A percentile compares a stretch with the other conserved stretches of the same genome.
These are phyloP conservation scores for Silene conica DNA, from an alignment of 148 eudicot genomes.

Conservation along the genomic window DNA sequence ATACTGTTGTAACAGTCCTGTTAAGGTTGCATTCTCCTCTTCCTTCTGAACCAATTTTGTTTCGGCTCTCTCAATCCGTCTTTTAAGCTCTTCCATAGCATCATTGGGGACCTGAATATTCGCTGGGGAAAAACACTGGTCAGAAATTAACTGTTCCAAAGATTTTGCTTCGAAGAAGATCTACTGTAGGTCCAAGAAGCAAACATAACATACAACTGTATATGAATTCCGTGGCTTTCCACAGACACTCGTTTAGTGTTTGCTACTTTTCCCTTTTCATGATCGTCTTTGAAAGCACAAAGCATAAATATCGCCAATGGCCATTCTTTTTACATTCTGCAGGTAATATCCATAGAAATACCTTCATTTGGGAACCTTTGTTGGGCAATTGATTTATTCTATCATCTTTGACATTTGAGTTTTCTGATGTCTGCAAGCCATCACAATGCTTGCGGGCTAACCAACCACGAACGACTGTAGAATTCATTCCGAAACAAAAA, in stretches of 20 bases:
- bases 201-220: not conserved
- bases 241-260: not conserved
- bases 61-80: slow-evolving; percentile 58
- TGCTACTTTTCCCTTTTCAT: not conserved
- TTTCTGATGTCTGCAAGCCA: slow-evolving; percentile 33
- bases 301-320: not conserved
- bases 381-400: slow-evolving; percentile 26
- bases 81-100: slow-evolving; percentile 61
- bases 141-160: slow-evolving; percentile 24
- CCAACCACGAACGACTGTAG: slow-evolving; percentile 78
- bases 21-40: slow-evolving; percentile 65
- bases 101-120: slow-evolving; percentile 35
- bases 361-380: slow-evolving; percentile 50
- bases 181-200: not conserved
- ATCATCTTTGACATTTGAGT: slow-evolving; percentile 27
- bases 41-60: slow-evolving; percentile 56
- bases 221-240: too few species aligned
- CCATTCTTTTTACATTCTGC: not conserved
- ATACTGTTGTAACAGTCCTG: slow-evolving; percentile 54
- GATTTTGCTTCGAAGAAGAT: not conserved
- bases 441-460: slow-evolving; percentile 52
- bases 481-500: slow-evolving; percentile 11
- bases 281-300: not conserved
- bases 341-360: slow-evolving; percentile 19
- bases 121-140: slow-evolving; percentile 54